A percentile compares a stretch with the other conserved stretches of the same genome.
phyloP scores from a whole-genome alignment of 805 yeast genomes.

The Ogataea corticis region DNA sequence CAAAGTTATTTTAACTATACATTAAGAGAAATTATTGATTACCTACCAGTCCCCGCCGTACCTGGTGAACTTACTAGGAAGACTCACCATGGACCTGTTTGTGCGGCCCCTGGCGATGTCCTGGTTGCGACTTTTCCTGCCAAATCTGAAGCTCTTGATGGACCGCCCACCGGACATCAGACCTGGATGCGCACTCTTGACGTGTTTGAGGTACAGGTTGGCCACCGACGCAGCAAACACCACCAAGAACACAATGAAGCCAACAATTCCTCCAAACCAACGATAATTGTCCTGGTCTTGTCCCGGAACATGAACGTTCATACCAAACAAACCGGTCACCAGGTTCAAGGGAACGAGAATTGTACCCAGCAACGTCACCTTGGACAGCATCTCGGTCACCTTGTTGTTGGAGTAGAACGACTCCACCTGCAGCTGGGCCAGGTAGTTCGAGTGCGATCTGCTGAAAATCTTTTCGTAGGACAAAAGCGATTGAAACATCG shows the following conservation, averaged over 20 bases:
- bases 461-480: slow-evolving; percentile 93
- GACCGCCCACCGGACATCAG: slow-evolving; percentile 20
- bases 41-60: slow-evolving; percentile 34
- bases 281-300: slow-evolving; percentile 39
- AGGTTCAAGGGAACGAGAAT: slow-evolving; percentile 86
- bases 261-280: slow-evolving; percentile 52
- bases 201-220: slow-evolving; percentile 25
- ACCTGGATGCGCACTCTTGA: slow-evolving; percentile 16
- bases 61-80: slow-evolving; percentile 33
- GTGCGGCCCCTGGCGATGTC: slow-evolving; percentile 18
- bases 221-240: slow-evolving; percentile 25
- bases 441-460: slow-evolving; percentile 86
- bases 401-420: slow-evolving; percentile 82
- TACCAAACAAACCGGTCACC: slow-evolving; percentile 90
- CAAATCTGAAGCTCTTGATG: slow-evolving; percentile 31
- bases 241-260: slow-evolving; percentile 30
- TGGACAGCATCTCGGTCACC: slow-evolving; percentile 83
- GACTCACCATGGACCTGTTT: slow-evolving; percentile 31
- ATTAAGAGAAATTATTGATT: not conserved
- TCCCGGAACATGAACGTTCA: slow-evolving; percentile 93
- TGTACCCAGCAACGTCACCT: slow-evolving; percentile 89
- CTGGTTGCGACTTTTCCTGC: slow-evolving; percentile 23
- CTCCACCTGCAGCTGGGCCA: slow-evolving; percentile 93
- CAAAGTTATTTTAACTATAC: not conserved
- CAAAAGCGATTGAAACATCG: slow-evolving; percentile 88